A percentile compares a stretch with the other conserved stretches of the same genome.
phyloP scores from a whole-genome alignment of 805 yeast genomes.

The Wickerhamomyces bisporus region DNA sequence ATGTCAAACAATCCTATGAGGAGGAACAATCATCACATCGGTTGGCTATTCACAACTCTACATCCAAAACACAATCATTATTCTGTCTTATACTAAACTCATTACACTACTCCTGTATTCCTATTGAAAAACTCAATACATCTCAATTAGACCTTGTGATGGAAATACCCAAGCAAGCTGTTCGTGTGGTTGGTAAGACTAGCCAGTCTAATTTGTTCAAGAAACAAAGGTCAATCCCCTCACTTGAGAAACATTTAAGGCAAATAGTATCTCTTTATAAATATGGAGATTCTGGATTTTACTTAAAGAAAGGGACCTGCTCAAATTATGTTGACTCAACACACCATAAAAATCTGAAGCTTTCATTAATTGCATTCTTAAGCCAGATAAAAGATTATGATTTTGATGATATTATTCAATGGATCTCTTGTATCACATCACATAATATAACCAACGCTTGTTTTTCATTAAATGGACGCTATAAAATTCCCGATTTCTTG shows the following conservation, averaged over 20 bases:
- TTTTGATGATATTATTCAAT: conserved; percentile 7
- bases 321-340: background rate
- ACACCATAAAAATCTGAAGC: conserved; percentile 1
- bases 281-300: conserved; percentile 6
- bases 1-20: conserved; percentile 6
- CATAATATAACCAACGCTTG: conserved; percentile 31
- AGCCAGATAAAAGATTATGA: conserved; percentile 1
- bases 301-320: too few species aligned
- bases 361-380: conserved; percentile 6
- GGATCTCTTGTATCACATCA: conserved; percentile 27
- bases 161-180: background rate
- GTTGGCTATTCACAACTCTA: background rate
- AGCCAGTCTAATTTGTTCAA: background rate
- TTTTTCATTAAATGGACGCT: conserved; percentile 23
- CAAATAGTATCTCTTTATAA: conserved; percentile 8
- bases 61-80: conserved; percentile 5
- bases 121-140: conserved; percentile 2
- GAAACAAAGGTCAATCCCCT: conserved; percentile 2
- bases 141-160: conserved; percentile 2
- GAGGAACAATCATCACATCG: background rate
- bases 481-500: conserved; percentile 35
- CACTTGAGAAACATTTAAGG: conserved; percentile 1
- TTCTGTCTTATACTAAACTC: conserved; percentile 15
- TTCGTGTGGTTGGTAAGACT: background rate
- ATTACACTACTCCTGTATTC: conserved; percentile 11